Evolutionary conservation across 208 protist genomes (phyloP).

Genomic region (Leishmania amazonensis): DNA sequence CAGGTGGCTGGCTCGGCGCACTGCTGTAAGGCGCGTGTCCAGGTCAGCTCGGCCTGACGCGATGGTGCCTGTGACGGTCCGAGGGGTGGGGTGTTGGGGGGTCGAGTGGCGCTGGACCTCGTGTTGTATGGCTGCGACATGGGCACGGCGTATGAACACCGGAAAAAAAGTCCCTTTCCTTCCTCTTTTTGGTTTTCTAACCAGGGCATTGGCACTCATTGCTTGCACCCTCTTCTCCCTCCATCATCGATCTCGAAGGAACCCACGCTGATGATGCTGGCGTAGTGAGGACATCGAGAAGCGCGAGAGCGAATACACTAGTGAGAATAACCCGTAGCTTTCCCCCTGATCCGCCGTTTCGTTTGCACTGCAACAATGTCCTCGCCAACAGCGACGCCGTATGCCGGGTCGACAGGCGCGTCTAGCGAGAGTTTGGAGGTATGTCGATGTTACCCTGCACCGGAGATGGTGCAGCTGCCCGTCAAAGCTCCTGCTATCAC

Average conservation of each 20-base stretch:
- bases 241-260: not conserved
- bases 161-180: not conserved
- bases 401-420: no score
- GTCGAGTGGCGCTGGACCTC: not conserved
- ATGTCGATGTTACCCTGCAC: constrained; percentile 22
- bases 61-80: not conserved
- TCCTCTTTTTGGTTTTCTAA: not conserved
- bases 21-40: not conserved
- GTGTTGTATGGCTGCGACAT: not conserved
- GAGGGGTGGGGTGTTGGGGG: no score
- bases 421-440: not conserved
- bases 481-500: not conserved
- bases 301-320: not conserved
- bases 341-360: not conserved
- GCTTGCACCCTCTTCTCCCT: not conserved
- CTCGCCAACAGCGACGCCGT: not conserved
- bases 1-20: no score
- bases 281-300: not conserved
- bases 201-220: not conserved
- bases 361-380: constrained; percentile 1
- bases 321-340: not conserved
- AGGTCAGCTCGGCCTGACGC: not conserved
- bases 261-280: not conserved
- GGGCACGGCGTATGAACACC: not conserved
- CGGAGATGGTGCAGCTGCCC: constrained; percentile 17